Evolutionary conservation across 768 basidiomycete genomes (phyloP).

Genomic region (Pleurotus salmoneostramineus): DNA sequence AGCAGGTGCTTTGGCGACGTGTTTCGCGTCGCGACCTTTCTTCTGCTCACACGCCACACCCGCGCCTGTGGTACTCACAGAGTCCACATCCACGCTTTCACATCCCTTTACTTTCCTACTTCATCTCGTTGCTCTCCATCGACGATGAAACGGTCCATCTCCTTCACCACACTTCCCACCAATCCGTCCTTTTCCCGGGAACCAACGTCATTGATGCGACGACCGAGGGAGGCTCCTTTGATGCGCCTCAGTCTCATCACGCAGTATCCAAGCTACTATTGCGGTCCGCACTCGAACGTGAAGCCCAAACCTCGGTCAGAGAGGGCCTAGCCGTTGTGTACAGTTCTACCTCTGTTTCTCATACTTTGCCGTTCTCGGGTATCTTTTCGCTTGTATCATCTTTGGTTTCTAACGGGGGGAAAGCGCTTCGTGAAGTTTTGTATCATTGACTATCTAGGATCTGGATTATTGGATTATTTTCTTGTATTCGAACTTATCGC

Average conservation of each 20-base stretch:
- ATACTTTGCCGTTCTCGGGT: not conserved
- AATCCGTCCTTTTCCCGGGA: conserved; percentile 29
- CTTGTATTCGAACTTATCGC: too few species aligned
- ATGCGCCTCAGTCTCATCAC: not conserved
- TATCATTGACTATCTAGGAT: conserved; percentile 43
- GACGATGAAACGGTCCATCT: conserved; percentile 35
- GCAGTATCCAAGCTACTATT: conserved; percentile 9
- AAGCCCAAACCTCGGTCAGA: conserved; percentile 2
- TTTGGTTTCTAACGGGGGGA: conserved; percentile 6
- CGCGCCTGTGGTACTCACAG: not conserved
- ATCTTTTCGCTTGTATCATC: conserved; percentile 4
- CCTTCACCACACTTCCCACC: conserved; percentile 24
- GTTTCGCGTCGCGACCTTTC: not conserved
- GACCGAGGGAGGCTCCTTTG: not conserved
- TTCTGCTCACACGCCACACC: not conserved
- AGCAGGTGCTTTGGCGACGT: not conserved
- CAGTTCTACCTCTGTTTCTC: conserved; percentile 3
- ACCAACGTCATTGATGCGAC: not conserved
- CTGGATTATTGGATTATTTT: not conserved
- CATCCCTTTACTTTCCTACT: conserved; percentile 32
- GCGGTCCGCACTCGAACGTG: not conserved
- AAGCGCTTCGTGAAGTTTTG: conserved; percentile 5
- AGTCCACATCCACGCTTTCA: conserved; percentile 25
- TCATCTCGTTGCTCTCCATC: conserved; percentile 28
- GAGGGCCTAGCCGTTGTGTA: conserved; percentile 9